Base-by-base conservation (phyloP, 1,284 basidiomycete species). In the Pyrrhoderma noxium region DNA sequence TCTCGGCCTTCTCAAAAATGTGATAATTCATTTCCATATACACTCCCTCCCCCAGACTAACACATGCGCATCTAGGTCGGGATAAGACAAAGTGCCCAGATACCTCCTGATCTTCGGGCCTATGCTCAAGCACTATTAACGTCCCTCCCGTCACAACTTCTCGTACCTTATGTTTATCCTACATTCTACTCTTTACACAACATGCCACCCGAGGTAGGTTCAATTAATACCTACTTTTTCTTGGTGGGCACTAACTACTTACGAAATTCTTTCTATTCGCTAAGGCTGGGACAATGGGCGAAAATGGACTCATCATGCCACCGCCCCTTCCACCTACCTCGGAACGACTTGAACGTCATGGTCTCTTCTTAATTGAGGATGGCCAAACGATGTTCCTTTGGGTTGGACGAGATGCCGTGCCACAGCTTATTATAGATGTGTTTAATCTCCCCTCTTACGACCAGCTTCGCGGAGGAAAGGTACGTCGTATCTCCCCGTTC, bases 341-440 rank as follows among this genome's bases (percentile, higher is more conserved):
- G 34, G 96, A 99, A 68, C 76, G 91, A 38, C 75, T 99, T 48
- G 94, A 98, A 68, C 76, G 94, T 50, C 94, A 99, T 63, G 96
- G 96, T 49, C 75, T 99, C 48, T 98, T 89, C 80, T 70, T 99
- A 56, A 95, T 99, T 59, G 96, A 99, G 67, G 94, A 99, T 65
- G 91, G 91, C 0, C 96, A 98, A 69, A 94, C 91, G 44, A 89
- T 99, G 61, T 98, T 99, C 82, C 75, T 99, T 42, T 99, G 93
- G 89, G 80, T 99, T 48, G 96, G 96, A 5, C 82, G 94, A 27
- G 95, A 98, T 63, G 93, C 96, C 3, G 93, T 99, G 18, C 92
- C 94, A 2, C 90, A 95, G 63, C 80, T 99, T 46, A 75, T 97
- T 54, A 74, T 86, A 73, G 96, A 99, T 62, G 95, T 98, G 8